Percentiles rank a stretch among this genome's conserved stretches.
These are phyloP conservation scores for Clitopilus passeckerianus DNA, from an alignment of 768 basidiomycete genomes.

Conservation along the genomic window DNA sequence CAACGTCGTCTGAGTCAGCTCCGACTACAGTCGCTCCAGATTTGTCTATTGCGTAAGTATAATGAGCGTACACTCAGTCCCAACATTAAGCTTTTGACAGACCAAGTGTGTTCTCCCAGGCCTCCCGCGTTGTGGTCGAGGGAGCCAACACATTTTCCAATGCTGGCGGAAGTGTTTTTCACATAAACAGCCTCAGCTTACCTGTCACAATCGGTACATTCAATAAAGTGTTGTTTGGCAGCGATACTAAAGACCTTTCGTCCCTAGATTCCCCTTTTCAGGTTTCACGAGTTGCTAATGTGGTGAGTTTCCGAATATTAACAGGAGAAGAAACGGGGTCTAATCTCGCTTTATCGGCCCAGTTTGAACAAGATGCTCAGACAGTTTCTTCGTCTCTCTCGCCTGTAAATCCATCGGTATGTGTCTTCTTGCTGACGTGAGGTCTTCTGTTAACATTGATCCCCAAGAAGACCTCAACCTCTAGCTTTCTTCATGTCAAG, in stretches of 20 bases:
- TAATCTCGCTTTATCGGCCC: too few relatives aligned
- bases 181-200: background rate
- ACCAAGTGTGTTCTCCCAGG: background rate
- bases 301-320: too few relatives aligned
- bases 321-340: too few relatives aligned
- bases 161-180: background rate
- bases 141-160: background rate
- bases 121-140: background rate
- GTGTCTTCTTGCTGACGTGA: background rate
- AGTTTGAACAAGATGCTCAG: too few relatives aligned
- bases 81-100: background rate
- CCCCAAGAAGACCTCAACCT: background rate
- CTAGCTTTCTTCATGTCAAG: background rate
- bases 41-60: background rate
- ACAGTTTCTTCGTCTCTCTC: too few relatives aligned
- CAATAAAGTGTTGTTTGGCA: background rate
- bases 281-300: background rate
- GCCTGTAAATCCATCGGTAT: too few relatives aligned
- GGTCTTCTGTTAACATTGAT: background rate
- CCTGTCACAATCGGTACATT: background rate
- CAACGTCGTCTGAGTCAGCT: background rate
- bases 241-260: background rate
- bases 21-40: background rate
- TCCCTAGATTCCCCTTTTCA: background rate
- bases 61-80: background rate